phyloP scores from a whole-genome alignment of 345 rosid genomes.

The Populus tremula region DNA sequence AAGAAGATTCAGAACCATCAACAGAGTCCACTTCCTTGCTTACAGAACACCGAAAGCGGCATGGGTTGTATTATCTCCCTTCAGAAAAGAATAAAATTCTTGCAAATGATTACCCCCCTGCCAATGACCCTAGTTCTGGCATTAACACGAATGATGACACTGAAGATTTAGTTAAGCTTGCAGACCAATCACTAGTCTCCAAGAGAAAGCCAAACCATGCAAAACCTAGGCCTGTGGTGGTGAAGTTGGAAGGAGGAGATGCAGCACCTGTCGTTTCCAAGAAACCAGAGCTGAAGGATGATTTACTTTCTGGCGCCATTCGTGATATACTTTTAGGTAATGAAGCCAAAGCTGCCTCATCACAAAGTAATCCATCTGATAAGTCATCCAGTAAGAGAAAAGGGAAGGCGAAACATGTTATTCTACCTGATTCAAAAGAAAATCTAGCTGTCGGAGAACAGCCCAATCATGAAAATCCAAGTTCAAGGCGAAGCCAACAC shows the following conservation, averaged over 20 bases:
- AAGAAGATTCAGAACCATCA: slow-evolving; percentile 56
- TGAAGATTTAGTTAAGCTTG: slow-evolving; percentile 47
- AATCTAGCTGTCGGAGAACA: slow-evolving; percentile 30
- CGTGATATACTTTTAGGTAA: slow-evolving; percentile 65
- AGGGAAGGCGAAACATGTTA: slow-evolving; percentile 55
- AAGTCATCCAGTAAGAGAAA: slow-evolving; percentile 44
- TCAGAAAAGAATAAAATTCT: slow-evolving; percentile 47
- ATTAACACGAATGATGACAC: slow-evolving; percentile 35
- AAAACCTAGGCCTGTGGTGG: slow-evolving; percentile 91
- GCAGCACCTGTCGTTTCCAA: slow-evolving; percentile 28
- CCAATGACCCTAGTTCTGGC: slow-evolving; percentile 50
- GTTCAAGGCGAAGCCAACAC: slow-evolving; percentile 52
- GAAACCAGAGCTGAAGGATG: slow-evolving; percentile 41
- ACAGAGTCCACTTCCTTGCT: slow-evolving; percentile 70
- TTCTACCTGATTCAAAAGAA: slow-evolving; percentile 35
- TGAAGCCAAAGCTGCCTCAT: slow-evolving; percentile 30
- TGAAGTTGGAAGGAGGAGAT: slow-evolving; percentile 77
- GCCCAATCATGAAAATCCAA: slow-evolving; percentile 32
- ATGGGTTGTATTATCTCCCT: slow-evolving; percentile 77
- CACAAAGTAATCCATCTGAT: slow-evolving; percentile 25
- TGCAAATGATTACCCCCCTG: slow-evolving; percentile 71
- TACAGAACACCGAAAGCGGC: slow-evolving; percentile 83
- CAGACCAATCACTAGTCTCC: slow-evolving; percentile 49
- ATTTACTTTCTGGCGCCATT: slow-evolving; percentile 57
- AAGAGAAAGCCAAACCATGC: slow-evolving; percentile 54